Evolutionary conservation across 306 rosid genomes (phyloP).

Genomic region (Alnus glutinosa): DNA sequence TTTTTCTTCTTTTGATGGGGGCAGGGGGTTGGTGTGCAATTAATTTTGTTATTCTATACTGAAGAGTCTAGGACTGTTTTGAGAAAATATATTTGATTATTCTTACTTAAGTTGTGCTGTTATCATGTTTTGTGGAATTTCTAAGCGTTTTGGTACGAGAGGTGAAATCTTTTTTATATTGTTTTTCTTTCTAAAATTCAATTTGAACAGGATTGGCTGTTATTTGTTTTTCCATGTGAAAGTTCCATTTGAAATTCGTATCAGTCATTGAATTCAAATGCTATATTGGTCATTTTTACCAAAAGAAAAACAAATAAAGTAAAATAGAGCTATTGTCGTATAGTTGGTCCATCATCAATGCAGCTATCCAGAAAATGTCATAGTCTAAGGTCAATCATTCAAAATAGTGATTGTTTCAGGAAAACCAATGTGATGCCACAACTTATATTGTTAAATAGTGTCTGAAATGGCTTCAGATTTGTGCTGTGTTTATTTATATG

Average conservation of each 20-base stretch:
- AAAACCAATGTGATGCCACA: background rate
- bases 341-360: background rate
- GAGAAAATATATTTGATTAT: background rate
- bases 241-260: background rate
- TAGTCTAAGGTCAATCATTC: background rate
- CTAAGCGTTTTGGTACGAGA: background rate
- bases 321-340: background rate
- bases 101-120: background rate
- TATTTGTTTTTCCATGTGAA: background rate
- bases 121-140: background rate
- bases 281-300: background rate
- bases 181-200: background rate
- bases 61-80: background rate
- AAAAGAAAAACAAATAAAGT: background rate
- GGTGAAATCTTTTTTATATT: background rate
- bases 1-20: background rate
- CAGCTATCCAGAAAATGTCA: background rate
- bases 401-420: background rate
- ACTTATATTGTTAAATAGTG: background rate
- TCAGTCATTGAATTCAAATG: background rate
- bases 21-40: too few relatives aligned
- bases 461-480: background rate
- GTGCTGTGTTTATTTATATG: background rate
- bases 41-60: background rate
- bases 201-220: background rate